A percentile compares a stretch with the other conserved stretches of the same genome.
phyloP scores from a whole-genome alignment of 495 filamentous ascomycete species.

The Xanthoparmelia taractica region DNA sequence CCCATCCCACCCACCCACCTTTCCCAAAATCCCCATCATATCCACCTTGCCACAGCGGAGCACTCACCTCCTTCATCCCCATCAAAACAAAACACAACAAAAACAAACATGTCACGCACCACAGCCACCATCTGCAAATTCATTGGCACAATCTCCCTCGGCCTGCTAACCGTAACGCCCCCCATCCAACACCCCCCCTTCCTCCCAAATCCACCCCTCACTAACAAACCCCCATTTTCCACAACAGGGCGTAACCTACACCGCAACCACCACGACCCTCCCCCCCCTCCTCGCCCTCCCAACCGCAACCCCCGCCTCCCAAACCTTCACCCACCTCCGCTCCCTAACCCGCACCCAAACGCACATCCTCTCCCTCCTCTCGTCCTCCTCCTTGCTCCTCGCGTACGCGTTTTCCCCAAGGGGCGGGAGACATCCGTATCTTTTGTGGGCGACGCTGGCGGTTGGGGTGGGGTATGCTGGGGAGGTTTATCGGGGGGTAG shows the following conservation, averaged over 20 bases:
- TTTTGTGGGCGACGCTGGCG: conserved; percentile 63
- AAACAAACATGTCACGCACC: conserved; percentile 44
- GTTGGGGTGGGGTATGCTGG: conserved; percentile 50
- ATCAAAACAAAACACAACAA: background rate
- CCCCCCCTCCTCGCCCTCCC: conserved; percentile 72
- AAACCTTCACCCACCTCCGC: conserved; percentile 56
- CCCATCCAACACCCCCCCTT: conserved; percentile 20
- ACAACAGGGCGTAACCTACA: conserved; percentile 72
- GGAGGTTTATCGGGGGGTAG: conserved; percentile 31
- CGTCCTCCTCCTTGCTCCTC: conserved; percentile 56
- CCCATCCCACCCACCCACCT: no score
- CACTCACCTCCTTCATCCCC: no score
- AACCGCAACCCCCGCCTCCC: conserved; percentile 56
- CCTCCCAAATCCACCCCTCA: background rate
- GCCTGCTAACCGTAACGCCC: conserved; percentile 69
- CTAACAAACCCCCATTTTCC: conserved; percentile 14
- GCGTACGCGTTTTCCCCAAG: conserved; percentile 66
- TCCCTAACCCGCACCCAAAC: conserved; percentile 51
- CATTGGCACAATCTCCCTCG: conserved; percentile 78
- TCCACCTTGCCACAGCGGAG: no score
- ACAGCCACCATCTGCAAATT: conserved; percentile 75
- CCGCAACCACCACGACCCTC: conserved; percentile 61
- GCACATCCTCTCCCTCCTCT: conserved; percentile 52
- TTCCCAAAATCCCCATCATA: no score
- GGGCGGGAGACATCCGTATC: conserved; percentile 69